Conservation (phyloP, 2,329 filamentous ascomycete species). For the Sporothrix pseudoabietina region DNA sequence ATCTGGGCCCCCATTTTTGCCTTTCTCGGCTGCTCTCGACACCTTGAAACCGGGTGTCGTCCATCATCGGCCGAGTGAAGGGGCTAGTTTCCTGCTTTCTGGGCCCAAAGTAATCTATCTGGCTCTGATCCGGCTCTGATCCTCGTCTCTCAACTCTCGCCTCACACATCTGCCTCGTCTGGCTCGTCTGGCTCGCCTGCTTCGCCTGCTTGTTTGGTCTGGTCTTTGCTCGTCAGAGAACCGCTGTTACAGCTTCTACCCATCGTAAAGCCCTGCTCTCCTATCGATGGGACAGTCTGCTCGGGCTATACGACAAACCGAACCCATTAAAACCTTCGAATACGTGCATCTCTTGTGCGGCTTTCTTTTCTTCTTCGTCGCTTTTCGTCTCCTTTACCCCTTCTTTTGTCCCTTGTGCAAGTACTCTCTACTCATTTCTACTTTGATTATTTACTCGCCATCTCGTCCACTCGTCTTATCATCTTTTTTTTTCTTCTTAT, state of each 20-base stretch:
- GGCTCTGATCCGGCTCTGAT: neutral
- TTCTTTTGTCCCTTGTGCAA: neutral
- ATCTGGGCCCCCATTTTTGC: neutral
- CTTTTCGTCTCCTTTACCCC: neutral
- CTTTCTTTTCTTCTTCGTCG: neutral
- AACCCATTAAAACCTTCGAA: neutral
- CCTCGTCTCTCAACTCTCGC: neutral
- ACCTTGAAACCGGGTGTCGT: slow-evolving; percentile 5
- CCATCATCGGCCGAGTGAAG: slow-evolving; percentile 6
- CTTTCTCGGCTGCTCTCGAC: slow-evolving; percentile 6
- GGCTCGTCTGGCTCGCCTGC: neutral
- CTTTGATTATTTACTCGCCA: slow-evolving; percentile 9
- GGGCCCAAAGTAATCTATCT: slow-evolving; percentile 6
- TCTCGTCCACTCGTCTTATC: neutral
- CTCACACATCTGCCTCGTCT: neutral
- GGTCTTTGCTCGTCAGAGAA: slow-evolving; percentile 2
- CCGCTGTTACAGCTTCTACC: slow-evolving; percentile 24
- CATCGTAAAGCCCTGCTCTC: neutral
- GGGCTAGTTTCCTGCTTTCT: slow-evolving; percentile 11
- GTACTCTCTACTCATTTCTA: neutral
- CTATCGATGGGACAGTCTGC: slow-evolving; percentile 13
- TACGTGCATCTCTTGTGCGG: neutral
- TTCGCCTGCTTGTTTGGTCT: slow-evolving; percentile 4
- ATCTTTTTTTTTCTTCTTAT: slow-evolving; percentile 12
- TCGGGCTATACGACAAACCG: slow-evolving; percentile 21